phyloP scores from a whole-genome alignment of 768 basidiomycete species.

The Mycena venus region DNA sequence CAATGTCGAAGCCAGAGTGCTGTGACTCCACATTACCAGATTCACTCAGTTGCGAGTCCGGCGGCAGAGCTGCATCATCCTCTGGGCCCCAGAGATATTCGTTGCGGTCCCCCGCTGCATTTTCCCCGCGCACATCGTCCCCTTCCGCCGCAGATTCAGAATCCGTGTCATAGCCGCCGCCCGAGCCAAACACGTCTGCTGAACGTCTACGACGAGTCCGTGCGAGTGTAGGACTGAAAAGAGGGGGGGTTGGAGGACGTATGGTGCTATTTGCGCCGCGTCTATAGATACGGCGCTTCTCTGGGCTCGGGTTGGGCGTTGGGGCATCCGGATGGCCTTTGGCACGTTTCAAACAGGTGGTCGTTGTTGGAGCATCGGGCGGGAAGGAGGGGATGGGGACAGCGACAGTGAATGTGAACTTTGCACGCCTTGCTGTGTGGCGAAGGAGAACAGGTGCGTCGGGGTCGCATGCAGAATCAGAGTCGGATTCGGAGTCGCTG shows the following conservation, averaged over 20 bases:
- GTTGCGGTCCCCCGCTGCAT: no score
- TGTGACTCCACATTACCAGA: neutral
- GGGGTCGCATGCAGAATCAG: neutral
- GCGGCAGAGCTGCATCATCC: conserved; percentile 1
- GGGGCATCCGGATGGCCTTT: conserved; percentile 12
- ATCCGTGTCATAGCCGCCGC: no score
- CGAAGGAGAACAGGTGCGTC: neutral
- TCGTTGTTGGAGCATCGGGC: neutral
- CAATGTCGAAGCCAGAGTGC: neutral
- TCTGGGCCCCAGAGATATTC: neutral
- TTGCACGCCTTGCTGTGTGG: no score
- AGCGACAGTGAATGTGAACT: conserved; percentile 1
- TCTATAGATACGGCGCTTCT: neutral
- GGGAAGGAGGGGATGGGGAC: no score
- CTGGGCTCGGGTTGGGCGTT: neutral
- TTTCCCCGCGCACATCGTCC: no score
- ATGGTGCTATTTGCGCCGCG: neutral
- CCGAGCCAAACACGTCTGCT: neutral
- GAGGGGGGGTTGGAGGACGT: neutral
- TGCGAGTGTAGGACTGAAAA: neutral
- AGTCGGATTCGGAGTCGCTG: no score
- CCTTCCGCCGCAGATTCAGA: no score
- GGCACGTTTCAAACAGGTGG: neutral
- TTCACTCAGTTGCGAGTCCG: no score
- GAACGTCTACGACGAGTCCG: neutral